Conservation (phyloP, 495 filamentous ascomycete genomes). For the Hypoxylon rickii region DNA sequence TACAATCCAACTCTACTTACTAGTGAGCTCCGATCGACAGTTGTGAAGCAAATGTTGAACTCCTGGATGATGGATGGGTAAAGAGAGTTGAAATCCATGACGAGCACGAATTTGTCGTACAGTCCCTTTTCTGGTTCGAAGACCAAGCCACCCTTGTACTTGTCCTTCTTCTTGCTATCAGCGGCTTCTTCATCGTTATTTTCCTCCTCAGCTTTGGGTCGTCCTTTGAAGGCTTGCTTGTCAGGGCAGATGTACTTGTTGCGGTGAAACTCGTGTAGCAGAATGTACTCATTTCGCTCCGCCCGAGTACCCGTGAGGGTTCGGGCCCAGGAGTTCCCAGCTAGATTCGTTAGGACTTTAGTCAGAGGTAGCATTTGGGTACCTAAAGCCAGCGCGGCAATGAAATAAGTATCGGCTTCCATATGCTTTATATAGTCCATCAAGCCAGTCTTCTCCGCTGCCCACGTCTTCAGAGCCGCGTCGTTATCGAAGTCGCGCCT, state of each 20-base stretch:
- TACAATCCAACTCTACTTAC: no score
- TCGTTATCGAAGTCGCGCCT: conserved; percentile 88
- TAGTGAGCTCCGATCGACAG: conserved; percentile 76
- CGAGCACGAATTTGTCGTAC: conserved; percentile 94
- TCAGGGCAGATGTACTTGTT: conserved; percentile 99
- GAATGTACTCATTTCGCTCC: conserved; percentile 98
- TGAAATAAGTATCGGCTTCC: conserved; percentile 94
- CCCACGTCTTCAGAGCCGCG: conserved; percentile 85
- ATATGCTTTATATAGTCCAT: conserved; percentile 92
- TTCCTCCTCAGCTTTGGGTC: conserved; percentile 67
- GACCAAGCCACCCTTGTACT: conserved; percentile 96
- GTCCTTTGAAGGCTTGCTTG: conserved; percentile 74
- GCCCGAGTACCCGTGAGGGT: conserved; percentile 94
- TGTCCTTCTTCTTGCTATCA: conserved; percentile 92
- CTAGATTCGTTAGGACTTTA: conserved; percentile 93
- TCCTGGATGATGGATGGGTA: conserved; percentile 99
- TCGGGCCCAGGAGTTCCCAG: conserved; percentile 97
- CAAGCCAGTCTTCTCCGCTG: conserved; percentile 77
- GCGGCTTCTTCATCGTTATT: conserved; percentile 66
- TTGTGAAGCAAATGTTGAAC: conserved; percentile 99
- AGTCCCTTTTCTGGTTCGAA: conserved; percentile 97
- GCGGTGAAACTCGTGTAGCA: conserved; percentile 91
- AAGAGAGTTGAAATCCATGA: conserved; percentile 99
- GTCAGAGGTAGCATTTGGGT: conserved; percentile 92
- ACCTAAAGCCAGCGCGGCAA: conserved; percentile 83